Conservation (phyloP, 208 protist species). For the Crithidia bombi region DNA sequence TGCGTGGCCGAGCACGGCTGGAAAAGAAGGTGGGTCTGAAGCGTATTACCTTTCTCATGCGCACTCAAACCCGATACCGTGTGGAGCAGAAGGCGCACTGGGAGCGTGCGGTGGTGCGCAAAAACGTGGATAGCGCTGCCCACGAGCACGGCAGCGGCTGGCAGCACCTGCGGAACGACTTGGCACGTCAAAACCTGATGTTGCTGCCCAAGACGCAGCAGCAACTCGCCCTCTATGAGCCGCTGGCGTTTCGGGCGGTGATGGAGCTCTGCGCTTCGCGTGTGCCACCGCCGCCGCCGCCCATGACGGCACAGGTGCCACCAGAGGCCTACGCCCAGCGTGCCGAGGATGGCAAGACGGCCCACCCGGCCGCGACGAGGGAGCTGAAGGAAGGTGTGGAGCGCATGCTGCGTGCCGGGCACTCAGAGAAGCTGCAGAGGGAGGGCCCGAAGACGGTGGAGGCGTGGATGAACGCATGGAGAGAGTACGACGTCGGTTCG, state of each 20-base stretch:
- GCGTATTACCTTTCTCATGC: slow-evolving; percentile 87
- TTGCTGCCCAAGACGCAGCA: slow-evolving; percentile 79
- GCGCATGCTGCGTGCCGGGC: slow-evolving; percentile 58
- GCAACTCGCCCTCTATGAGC: slow-evolving; percentile 87
- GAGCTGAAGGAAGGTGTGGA: slow-evolving; percentile 69
- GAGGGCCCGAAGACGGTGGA: slow-evolving; percentile 48
- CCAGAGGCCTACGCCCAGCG: slow-evolving; percentile 60
- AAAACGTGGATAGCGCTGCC: slow-evolving; percentile 88
- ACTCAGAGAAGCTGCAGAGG: slow-evolving; percentile 42
- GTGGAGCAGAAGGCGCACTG: slow-evolving; percentile 85
- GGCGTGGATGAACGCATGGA: slow-evolving; percentile 79
- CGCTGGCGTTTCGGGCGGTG: slow-evolving; percentile 85
- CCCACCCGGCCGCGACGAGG: slow-evolving; percentile 60
- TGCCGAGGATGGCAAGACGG: slow-evolving; percentile 23
- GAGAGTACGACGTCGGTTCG: slow-evolving; percentile 65
- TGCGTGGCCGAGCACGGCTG: slow-evolving; percentile 80
- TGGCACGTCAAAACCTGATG: slow-evolving; percentile 84
- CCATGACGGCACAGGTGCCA: slow-evolving; percentile 58
- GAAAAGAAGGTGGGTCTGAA: slow-evolving; percentile 87
- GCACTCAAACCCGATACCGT: slow-evolving; percentile 88
- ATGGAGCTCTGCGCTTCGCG: slow-evolving; percentile 86
- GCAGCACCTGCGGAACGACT: slow-evolving; percentile 78
- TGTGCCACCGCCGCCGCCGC: slow-evolving; percentile 78
- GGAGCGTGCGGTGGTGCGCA: slow-evolving; percentile 82
- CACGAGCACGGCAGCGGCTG: slow-evolving; percentile 84